These are phyloP conservation scores for Hygrophila difformis DNA, from an alignment of 257 asterid species.

Conservation along the genomic window DNA sequence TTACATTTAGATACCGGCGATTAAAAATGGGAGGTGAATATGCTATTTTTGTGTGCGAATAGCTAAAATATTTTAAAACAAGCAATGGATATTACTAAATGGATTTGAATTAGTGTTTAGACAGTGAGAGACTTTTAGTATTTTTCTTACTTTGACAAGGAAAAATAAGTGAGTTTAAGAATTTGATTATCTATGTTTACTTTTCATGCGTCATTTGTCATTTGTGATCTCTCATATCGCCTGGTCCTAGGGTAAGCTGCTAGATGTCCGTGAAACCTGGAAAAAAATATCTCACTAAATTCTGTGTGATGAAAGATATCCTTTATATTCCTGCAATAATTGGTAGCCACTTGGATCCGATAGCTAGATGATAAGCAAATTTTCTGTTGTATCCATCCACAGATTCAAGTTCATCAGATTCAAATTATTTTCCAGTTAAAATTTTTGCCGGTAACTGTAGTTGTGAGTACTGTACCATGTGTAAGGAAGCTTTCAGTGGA, in stretches of 20 bases:
- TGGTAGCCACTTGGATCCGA: not conserved
- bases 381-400: not conserved
- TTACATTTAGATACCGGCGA: too few species aligned
- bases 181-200: too few species aligned
- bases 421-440: not conserved
- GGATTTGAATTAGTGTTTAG: not conserved
- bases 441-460: not conserved
- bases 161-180: too few species aligned
- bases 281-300: not conserved
- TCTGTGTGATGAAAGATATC: not conserved
- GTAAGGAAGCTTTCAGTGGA: not conserved
- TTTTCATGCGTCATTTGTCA: not conserved
- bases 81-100: not conserved
- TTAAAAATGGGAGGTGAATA: slow-evolving; percentile 3
- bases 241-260: not conserved
- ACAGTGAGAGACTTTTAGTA: too few species aligned
- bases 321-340: not conserved
- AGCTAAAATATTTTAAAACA: too few species aligned
- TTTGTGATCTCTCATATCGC: not conserved
- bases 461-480: not conserved
- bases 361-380: not conserved
- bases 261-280: not conserved
- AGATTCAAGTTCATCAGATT: not conserved
- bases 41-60: not conserved
- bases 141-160: too few species aligned